Percentiles rank a stretch among this genome's conserved stretches.
phyloP scores from a whole-genome alignment of 2,329 filamentous ascomycete genomes.

The Aspergillus alliaceus region DNA sequence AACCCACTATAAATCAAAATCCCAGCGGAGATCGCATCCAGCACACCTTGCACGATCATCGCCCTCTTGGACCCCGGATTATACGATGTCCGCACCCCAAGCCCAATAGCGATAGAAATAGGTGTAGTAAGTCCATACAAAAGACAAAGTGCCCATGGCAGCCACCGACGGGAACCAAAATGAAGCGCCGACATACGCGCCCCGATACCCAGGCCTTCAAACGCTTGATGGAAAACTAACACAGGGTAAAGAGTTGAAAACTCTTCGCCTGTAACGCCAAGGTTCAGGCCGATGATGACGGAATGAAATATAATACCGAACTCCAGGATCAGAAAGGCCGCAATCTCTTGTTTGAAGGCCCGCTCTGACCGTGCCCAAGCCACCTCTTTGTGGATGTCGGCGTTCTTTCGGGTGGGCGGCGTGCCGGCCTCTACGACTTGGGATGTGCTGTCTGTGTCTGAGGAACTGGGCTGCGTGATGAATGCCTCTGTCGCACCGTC shows the following conservation, averaged over 20 bases:
- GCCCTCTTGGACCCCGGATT: constrained; percentile 44
- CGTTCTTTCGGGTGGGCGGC: not conserved
- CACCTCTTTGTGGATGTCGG: not conserved
- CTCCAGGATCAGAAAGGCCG: constrained; percentile 51
- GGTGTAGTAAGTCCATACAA: constrained; percentile 56
- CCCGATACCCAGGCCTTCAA: constrained; percentile 64
- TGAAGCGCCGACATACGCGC: constrained; percentile 60
- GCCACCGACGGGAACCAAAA: constrained; percentile 45
- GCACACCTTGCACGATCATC: constrained; percentile 46
- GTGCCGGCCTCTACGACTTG: not conserved
- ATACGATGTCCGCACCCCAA: constrained; percentile 49
- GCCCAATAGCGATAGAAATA: constrained; percentile 48
- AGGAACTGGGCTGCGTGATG: constrained; percentile 14
- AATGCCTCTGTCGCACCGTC: constrained; percentile 8
- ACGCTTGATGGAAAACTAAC: constrained; percentile 64
- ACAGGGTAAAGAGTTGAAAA: constrained; percentile 61
- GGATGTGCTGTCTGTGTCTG: not conserved
- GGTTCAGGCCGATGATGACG: constrained; percentile 63
- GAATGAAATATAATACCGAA: constrained; percentile 65
- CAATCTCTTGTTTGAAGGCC: constrained; percentile 39
- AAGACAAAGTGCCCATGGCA: constrained; percentile 52
- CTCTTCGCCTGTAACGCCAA: constrained; percentile 59
- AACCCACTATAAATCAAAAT: constrained; percentile 53
- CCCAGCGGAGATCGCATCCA: constrained; percentile 50
- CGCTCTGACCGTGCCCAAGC: constrained; percentile 19